Conservation (phyloP, 177 flowering plant species). For the Vitis hybrid region DNA sequence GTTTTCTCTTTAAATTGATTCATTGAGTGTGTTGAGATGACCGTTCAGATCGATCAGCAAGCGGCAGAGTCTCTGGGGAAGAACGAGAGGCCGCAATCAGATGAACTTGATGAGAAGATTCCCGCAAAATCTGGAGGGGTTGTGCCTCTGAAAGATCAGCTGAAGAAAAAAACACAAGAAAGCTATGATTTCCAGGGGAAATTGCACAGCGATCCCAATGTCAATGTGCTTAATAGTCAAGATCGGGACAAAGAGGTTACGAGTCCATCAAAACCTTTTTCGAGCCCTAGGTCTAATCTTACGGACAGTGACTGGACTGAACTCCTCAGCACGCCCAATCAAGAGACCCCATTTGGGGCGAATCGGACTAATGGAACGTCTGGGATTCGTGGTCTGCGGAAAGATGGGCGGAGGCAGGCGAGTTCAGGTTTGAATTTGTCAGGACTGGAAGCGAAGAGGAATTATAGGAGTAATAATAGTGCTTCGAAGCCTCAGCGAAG, state of each 20-base stretch:
- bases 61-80: constrained; percentile 87
- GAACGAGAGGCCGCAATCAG: constrained; percentile 45
- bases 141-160: constrained; percentile 79
- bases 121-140: constrained; percentile 32
- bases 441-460: constrained; percentile 31
- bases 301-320: constrained; percentile 89
- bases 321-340: constrained; percentile 56
- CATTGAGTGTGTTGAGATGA: constrained; percentile 10
- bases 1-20: neutral
- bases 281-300: constrained; percentile 29
- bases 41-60: constrained; percentile 85
- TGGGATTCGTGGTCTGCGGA: constrained; percentile 31
- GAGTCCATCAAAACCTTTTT: neutral
- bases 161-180: constrained; percentile 61
- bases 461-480: constrained; percentile 23
- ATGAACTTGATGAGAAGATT: constrained; percentile 21
- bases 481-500: constrained; percentile 21
- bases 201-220: constrained; percentile 20
- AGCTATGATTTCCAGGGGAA: constrained; percentile 24
- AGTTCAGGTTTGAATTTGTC: constrained; percentile 18
- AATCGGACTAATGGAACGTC: constrained; percentile 39
- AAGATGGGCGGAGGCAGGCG: constrained; percentile 34
- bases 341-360: constrained; percentile 9
- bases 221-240: neutral
- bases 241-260: constrained; percentile 20